These are phyloP conservation scores for Botrytis cinerea DNA, from an alignment of 2,329 filamentous ascomycete species.

Conservation along the genomic window DNA sequence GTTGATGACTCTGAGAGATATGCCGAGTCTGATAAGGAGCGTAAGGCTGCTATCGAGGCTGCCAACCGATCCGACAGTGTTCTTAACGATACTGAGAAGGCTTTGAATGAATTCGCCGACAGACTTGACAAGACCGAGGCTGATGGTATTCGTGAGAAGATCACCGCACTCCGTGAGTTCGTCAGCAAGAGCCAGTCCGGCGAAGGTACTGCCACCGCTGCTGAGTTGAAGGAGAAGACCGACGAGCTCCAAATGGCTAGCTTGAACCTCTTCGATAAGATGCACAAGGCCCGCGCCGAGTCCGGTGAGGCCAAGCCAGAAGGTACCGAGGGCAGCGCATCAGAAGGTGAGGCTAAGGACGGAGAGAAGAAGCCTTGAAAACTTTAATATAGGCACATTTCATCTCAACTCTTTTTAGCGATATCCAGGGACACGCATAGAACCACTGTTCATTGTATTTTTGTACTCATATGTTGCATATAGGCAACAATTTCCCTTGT, in stretches of 20 bases:
- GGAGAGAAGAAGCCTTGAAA: conserved; percentile 65
- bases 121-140: conserved; percentile 96
- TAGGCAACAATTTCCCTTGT: conserved; percentile 41
- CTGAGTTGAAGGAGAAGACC: conserved; percentile 97
- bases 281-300: conserved; percentile 92
- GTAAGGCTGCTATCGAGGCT: conserved; percentile 91
- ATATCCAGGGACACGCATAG: conserved; percentile 41
- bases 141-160: conserved; percentile 93
- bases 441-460: conserved; percentile 39
- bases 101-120: conserved; percentile 93
- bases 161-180: conserved; percentile 79
- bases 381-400: conserved; percentile 32
- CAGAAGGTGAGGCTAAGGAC: conserved; percentile 73
- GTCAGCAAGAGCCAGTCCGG: conserved; percentile 93
- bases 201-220: conserved; percentile 80
- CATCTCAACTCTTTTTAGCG: conserved; percentile 36
- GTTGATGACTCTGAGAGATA: conserved; percentile 98
- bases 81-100: conserved; percentile 97
- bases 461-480: conserved; percentile 43
- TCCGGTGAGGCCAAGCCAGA: conserved; percentile 53
- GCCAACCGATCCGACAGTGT: conserved; percentile 97
- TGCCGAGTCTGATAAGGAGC: conserved; percentile 91
- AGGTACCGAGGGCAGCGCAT: conserved; percentile 46
- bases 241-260: conserved; percentile 96
- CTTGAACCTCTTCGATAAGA: conserved; percentile 98